phyloP scores from a whole-genome alignment of 495 filamentous ascomycete genomes.

The Tuber microsphaerosporum region DNA sequence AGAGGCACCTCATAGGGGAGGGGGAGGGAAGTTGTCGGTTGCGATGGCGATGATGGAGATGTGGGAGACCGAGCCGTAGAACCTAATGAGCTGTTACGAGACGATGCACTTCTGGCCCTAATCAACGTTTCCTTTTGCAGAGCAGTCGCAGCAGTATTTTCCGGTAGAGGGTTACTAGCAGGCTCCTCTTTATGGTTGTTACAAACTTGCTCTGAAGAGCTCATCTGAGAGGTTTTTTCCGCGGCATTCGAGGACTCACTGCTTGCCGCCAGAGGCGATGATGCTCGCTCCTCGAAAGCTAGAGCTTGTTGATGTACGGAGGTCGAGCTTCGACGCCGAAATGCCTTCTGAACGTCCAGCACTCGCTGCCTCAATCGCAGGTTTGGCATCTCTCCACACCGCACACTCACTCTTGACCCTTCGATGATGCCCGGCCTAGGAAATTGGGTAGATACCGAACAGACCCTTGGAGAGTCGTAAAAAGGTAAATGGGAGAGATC shows the following conservation, averaged over 20 bases:
- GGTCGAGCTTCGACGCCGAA: constrained; percentile 33
- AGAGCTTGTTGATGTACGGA: constrained; percentile 24
- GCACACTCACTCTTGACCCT: constrained; percentile 19
- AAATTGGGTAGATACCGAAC: neutral
- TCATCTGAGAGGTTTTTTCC: constrained; percentile 12
- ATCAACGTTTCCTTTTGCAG: neutral
- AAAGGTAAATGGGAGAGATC: neutral
- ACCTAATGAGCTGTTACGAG: constrained; percentile 28
- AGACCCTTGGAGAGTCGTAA: neutral
- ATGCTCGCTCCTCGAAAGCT: constrained; percentile 16
- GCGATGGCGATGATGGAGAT: constrained; percentile 26
- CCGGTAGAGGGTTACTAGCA: neutral
- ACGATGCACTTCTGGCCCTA: constrained; percentile 16
- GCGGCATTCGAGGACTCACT: constrained; percentile 31
- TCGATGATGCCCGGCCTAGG: neutral
- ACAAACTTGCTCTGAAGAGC: neutral
- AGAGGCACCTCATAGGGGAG: constrained; percentile 23
- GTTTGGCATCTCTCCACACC: constrained; percentile 33
- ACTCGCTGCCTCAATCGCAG: constrained; percentile 36
- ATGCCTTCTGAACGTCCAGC: constrained; percentile 38
- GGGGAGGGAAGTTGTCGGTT: constrained; percentile 19
- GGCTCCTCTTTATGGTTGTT: neutral
- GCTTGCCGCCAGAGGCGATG: constrained; percentile 25
- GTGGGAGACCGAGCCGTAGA: constrained; percentile 20
- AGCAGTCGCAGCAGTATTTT: constrained; percentile 5